Evolutionary conservation across 2,329 filamentous ascomycete genomes (phyloP).

Genomic region (Cladophialophora yegresii): DNA sequence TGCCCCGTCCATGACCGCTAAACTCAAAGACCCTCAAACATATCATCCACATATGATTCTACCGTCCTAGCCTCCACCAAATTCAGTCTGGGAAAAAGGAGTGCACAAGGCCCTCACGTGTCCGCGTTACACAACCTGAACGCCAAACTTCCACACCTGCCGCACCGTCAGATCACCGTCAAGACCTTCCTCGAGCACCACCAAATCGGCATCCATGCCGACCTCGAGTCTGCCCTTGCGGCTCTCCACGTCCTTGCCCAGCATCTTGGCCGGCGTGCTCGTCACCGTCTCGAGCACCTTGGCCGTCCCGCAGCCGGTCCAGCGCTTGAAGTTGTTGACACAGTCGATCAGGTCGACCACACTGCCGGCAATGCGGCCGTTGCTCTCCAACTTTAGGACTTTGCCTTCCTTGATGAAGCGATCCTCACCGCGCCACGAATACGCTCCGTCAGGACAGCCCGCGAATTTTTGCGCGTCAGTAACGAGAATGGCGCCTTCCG

Average conservation of each 20-base stretch:
- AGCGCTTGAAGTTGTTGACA: conserved; percentile 76
- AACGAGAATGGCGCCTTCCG: conserved; percentile 80
- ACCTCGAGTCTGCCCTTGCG: conserved; percentile 66
- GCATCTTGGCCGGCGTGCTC: conserved; percentile 73
- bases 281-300: conserved; percentile 73
- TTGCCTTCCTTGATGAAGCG: conserved; percentile 63
- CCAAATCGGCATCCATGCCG: conserved; percentile 69
- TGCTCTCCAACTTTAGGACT: conserved; percentile 73
- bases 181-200: conserved; percentile 60
- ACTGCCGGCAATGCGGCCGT: conserved; percentile 74
- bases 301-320: conserved; percentile 68
- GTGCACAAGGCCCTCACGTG: too few relatives aligned
- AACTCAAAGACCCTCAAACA: neutral
- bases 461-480: conserved; percentile 90
- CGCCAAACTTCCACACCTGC: conserved; percentile 78
- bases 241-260: conserved; percentile 60
- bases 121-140: too few relatives aligned
- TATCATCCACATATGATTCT: neutral
- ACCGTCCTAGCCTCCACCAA: too few relatives aligned
- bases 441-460: conserved; percentile 78
- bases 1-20: neutral
- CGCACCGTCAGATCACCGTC: conserved; percentile 64
- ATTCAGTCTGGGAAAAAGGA: too few relatives aligned
- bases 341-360: conserved; percentile 71
- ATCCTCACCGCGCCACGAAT: conserved; percentile 79